Evolutionary conservation across 805 yeast genomes (phyloP), one percentile per base, ranked within the genome.

Genomic region (Ogataea nakhonphanomensis): DNA sequence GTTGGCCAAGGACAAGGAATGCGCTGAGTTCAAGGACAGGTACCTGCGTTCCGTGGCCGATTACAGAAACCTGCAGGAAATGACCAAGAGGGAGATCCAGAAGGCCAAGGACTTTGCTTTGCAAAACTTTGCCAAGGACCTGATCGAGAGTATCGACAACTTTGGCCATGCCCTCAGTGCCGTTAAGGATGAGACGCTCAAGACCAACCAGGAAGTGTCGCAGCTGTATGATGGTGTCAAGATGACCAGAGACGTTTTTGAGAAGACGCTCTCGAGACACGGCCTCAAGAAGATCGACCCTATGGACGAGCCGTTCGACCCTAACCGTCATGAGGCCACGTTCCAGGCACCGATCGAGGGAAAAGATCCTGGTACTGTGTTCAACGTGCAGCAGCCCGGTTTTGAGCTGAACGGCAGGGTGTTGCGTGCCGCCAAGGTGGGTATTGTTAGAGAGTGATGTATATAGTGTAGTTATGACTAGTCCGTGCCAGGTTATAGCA

Each of bases 341-440:
- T 90, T 89, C 65, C 93, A 89, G 70, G 68, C 84, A 39, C 84
- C 91, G 25, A 86, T 83, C 58, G 86, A 90, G 35, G 93, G 78
- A 53, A 86, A 87, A 65, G 91, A 85, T 65, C 86, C 96, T 12
- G 96, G 96, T 45, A 83, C 96, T 21, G 87, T 89, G 44, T 84
- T 90, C 79, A 86, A 78, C 57, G 96, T 90, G 45, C 96, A 89
- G 69, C 96, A 85, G 67, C 75, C 82, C 17, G 97, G 97, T 30
- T 89, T 81, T 69, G 79, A 82, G 44, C 73, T 88, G 57, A 88
- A 88, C 68, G 79, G 83, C 54, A 78, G 97, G 62, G 95, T 89
- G 25, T 74, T 89, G 61, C 79, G 97, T 68, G 95, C 97, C 24
- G 96, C 97, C 44, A 89, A 89, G 73, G 97, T 89, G 51, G 97